Evolutionary conservation across 2,329 filamentous ascomycete genomes (phyloP), one percentile per base, ranked within the genome.

Genomic region (Orbilia brochopaga): DNA sequence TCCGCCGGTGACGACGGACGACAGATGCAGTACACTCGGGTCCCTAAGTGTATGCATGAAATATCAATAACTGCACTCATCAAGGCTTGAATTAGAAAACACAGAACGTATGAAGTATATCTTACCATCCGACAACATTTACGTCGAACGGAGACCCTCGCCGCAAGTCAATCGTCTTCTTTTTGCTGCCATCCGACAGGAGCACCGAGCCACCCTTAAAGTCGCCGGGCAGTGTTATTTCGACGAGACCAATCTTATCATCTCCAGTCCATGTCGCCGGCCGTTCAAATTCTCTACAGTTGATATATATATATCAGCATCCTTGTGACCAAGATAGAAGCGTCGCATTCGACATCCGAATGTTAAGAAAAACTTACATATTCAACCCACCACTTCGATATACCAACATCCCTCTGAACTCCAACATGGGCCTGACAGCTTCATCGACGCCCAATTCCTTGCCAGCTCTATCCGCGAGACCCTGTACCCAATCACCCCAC

Each of bases 121-220:
- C 37, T 52, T 55, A 66, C 62, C 62, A 66, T n/a, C 54, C 62
- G 23, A n/a, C 23, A 15, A 23, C 55, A 37, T 35, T 37, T n/a
- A 46, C 53, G 37, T 59, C 55, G 17, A 46, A 66, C 10, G 21
- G n/a, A 46, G 17, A 37, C 17, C 24, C 46, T 17, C 32, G 27
- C 7, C 24, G 30, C 51, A 52, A 42, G 10, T 42, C 35, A 3
- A 65, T 24, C 13, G 13, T 30, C 32, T 42, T 42, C 44, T 17
- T 27, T 11, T 52, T 54, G n/a, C 52, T 11, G 8, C 17, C 30
- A 30, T 48, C 21, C 10, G 11, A 8, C 15, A 66, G 24, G 1
- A 35, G 17, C n/a, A 60, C 24, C 7, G 7, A 19, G 23, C 55
- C 62, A 1, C 62, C 55, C 5, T 53, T 15, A 32, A 66, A 66